Conservation (phyloP, 768 basidiomycete species). For the Arthromyces matolae region DNA sequence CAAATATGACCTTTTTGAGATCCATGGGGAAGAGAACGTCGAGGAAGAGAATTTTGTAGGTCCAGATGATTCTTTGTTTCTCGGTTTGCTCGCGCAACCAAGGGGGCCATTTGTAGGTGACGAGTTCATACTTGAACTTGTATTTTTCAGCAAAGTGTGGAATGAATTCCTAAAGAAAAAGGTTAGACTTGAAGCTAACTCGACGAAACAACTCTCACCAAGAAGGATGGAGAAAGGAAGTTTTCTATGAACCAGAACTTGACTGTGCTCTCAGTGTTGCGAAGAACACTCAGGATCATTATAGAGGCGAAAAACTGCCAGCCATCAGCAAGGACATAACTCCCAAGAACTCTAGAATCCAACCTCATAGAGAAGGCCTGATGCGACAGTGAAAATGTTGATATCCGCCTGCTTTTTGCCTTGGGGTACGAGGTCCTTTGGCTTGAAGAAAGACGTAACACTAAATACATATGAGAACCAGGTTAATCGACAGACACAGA, state of each 20-base stretch:
- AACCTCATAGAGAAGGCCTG: slow-evolving; percentile 94
- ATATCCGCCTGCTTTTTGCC: slow-evolving; percentile 74
- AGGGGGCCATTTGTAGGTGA: slow-evolving; percentile 99
- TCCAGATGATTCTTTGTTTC: slow-evolving; percentile 99
- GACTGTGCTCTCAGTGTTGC: slow-evolving; percentile 90
- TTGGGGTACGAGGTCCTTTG: slow-evolving; percentile 22
- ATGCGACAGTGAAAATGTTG: slow-evolving; percentile 99
- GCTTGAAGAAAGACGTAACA: slow-evolving; percentile 43
- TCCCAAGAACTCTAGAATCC: slow-evolving; percentile 7
- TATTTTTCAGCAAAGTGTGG: slow-evolving; percentile 90
- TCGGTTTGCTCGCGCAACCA: slow-evolving; percentile 97
- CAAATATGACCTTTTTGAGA: slow-evolving; percentile 98
- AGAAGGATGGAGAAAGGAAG: slow-evolving; percentile 95
- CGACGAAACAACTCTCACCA: slow-evolving; percentile 45
- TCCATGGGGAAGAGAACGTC: slow-evolving; percentile 99
- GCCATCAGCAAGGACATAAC: slow-evolving; percentile 4
- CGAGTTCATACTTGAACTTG: slow-evolving; percentile 92
- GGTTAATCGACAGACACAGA: not conserved
- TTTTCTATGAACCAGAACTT: slow-evolving; percentile 99
- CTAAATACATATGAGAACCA: slow-evolving; percentile 22
- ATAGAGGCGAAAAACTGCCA: slow-evolving; percentile 92
- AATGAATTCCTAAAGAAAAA: slow-evolving; percentile 72
- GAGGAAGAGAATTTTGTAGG: slow-evolving; percentile 98
- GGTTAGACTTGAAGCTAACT: not conserved
- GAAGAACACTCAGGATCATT: slow-evolving; percentile 95